Base-by-base conservation (phyloP, 2,329 filamentous ascomycete genomes). In the Apiospora aurea region DNA sequence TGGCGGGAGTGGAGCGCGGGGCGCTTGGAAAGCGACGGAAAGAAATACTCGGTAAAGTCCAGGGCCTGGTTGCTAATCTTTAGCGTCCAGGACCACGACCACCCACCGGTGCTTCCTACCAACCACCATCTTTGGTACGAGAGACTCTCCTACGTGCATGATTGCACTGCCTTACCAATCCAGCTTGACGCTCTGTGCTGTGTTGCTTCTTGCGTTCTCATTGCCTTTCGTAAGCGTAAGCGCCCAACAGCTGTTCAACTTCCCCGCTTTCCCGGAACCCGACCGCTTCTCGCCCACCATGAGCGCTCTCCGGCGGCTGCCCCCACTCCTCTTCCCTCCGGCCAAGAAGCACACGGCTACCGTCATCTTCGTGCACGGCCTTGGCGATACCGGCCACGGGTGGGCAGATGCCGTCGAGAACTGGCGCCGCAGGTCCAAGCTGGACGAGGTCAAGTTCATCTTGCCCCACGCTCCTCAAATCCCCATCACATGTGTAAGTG, bases 391-490 rank as follows among this genome's bases (percentile, higher is more conserved):
- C 43, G 93, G 93, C 61, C 86, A 89, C 76, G 93, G 93, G 76
- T 96, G 94, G 95, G 88, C 93, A 64, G 91, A 90, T 72, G 89
- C 96, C 26, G 94, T 96, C 44, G 92, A 97, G 85, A 94, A 96
- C 82, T 98, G 93, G 92, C 91, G 94, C 71, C 88, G 92, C 46
- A 89, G 93, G 69, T 89, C 91, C 81, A 92, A 92, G 79, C 94
- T 98, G 75, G 90, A 95, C 72, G 93, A 98, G 83, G 94, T 97
- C 81, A 93, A 96, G 80, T 98, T 98, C 82, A 90, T 99, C 79
- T 92, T 99, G 82, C 96, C 96, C 21, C 94, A 97, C 84, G 96
- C 96, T 41, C 95, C 96, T 6, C 84, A 83, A 49, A 96, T 97
- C 70, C 94, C 95, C 44, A 94, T 98, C 80, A 95, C 94, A n/a